Percentiles rank a stretch among this genome's conserved stretches.
phyloP scores from a whole-genome alignment of 495 filamentous ascomycete genomes.

The Penicillium bovifimosum region DNA sequence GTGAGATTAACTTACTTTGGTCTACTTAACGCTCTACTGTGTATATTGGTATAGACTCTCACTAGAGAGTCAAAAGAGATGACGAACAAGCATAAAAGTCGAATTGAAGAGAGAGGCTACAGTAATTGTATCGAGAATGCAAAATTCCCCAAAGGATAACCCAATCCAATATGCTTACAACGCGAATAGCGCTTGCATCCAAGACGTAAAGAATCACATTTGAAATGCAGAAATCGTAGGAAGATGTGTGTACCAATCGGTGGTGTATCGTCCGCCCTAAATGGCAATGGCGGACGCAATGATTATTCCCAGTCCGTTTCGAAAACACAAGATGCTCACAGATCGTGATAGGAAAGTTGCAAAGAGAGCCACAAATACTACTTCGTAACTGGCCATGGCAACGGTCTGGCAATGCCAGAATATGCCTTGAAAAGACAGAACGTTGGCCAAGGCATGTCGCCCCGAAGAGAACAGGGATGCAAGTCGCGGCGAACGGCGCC shows the following conservation, averaged over 20 bases:
- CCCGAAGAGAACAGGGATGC: not conserved
- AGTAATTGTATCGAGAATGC: not conserved
- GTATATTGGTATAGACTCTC: too few species aligned
- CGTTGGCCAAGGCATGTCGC: not conserved
- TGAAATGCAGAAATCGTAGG: not conserved
- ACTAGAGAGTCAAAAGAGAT: too few species aligned
- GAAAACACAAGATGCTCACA: not conserved
- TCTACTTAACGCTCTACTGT: too few species aligned
- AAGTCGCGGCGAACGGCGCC: conserved; percentile 17
- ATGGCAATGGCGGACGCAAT: not conserved
- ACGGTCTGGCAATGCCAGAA: not conserved
- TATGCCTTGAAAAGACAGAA: not conserved
- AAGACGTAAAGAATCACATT: not conserved
- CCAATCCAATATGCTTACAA: not conserved
- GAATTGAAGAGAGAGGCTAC: not conserved
- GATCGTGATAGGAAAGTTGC: not conserved
- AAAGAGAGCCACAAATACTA: not conserved
- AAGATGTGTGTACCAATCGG: not conserved
- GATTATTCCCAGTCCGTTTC: not conserved
- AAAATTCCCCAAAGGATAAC: not conserved
- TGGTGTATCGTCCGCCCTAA: too few species aligned
- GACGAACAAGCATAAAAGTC: too few species aligned
- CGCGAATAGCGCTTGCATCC: not conserved
- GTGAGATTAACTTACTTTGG: too few species aligned
- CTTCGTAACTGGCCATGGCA: not conserved